A percentile compares a stretch with the other conserved stretches of the same genome.
Evolutionary conservation across 1,139 yeast genomes (phyloP).

Genomic region (Candida mesenterica): DNA sequence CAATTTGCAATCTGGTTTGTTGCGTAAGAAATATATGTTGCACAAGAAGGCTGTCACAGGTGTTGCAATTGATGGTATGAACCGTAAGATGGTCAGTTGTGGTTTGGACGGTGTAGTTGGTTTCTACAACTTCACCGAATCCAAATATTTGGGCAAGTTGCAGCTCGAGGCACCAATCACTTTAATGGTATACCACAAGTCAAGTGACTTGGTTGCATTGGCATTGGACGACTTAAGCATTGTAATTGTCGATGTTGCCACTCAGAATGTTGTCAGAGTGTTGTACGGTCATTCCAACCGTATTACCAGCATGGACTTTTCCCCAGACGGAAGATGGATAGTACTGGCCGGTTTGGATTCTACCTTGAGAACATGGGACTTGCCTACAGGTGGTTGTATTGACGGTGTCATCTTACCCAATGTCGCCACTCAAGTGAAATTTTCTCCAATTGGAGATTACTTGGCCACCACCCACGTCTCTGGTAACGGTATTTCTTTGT

Average conservation of each 20-base stretch:
- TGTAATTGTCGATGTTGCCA: slow-evolving; percentile 76
- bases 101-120: slow-evolving; percentile 91
- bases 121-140: slow-evolving; percentile 79
- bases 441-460: slow-evolving; percentile 87
- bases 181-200: slow-evolving; percentile 68
- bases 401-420: slow-evolving; percentile 81
- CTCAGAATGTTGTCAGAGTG: slow-evolving; percentile 82
- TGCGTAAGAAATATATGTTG: slow-evolving; percentile 63
- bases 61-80: slow-evolving; percentile 84
- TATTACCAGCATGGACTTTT: slow-evolving; percentile 84
- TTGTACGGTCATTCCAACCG: slow-evolving; percentile 89
- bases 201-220: slow-evolving; percentile 82
- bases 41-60: slow-evolving; percentile 89
- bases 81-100: slow-evolving; percentile 78
- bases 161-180: slow-evolving; percentile 78
- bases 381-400: slow-evolving; percentile 95
- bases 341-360: slow-evolving; percentile 82
- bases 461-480: slow-evolving; percentile 91
- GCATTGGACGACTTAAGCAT: slow-evolving; percentile 86
- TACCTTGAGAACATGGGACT: slow-evolving; percentile 94
- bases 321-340: slow-evolving; percentile 96
- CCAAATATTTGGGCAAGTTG: slow-evolving; percentile 65
- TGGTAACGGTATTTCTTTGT: slow-evolving; percentile 85
- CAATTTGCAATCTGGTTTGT: slow-evolving; percentile 85
- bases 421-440: slow-evolving; percentile 76